Conservation (phyloP, 176 grass and related monocot species). For the Triticum dicoccoides region DNA sequence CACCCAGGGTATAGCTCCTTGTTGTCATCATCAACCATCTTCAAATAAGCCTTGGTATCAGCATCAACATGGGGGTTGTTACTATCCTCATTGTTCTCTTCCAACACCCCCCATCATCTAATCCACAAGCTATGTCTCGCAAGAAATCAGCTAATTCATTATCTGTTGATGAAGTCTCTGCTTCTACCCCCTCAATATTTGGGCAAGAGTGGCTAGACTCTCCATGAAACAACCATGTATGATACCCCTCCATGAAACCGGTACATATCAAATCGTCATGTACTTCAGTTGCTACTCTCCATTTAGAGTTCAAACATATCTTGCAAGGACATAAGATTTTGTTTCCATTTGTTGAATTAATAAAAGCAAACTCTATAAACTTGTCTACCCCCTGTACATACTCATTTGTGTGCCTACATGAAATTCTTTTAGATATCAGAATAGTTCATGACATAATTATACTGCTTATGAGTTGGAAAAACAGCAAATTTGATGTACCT, state of each 20-base stretch:
- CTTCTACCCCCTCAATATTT: background rate
- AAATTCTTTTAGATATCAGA: too few species aligned
- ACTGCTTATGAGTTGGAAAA: too few species aligned
- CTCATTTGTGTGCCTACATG: too few species aligned
- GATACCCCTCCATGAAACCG: background rate
- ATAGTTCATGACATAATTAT: too few species aligned
- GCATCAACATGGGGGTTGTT: background rate
- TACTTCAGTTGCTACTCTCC: background rate
- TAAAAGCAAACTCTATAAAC: too few species aligned
- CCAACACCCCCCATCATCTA: background rate
- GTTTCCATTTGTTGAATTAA: too few species aligned
- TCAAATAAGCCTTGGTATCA: background rate
- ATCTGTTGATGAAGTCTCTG: background rate
- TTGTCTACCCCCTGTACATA: too few species aligned
- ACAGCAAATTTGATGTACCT: too few species aligned
- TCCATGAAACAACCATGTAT: background rate
- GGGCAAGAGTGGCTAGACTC: background rate
- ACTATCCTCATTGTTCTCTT: background rate
- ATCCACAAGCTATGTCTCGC: background rate
- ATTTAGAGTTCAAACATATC: too few species aligned
- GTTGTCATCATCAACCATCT: background rate
- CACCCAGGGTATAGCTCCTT: background rate
- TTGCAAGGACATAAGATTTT: too few species aligned
- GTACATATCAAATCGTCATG: background rate
- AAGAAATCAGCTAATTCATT: background rate